These are phyloP conservation scores for Chionographis japonica DNA, from an alignment of 106 monocot genomes.

Conservation along the genomic window DNA sequence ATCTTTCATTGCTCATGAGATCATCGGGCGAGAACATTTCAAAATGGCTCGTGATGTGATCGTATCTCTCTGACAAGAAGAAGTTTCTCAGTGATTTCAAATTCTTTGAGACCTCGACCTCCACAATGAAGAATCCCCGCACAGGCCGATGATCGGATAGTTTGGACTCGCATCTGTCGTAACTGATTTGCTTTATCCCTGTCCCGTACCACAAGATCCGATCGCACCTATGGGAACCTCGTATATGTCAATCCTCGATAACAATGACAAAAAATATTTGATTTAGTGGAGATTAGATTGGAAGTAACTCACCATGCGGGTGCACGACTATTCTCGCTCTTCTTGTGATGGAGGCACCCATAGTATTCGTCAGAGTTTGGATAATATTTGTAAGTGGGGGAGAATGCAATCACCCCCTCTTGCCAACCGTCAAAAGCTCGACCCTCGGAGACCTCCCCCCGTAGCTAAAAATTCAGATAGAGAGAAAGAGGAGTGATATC, in stretches of 20 bases:
- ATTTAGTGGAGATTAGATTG: too few species aligned
- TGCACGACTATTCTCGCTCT: slow-evolving; percentile 52
- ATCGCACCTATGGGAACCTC: slow-evolving; percentile 8
- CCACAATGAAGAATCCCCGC: slow-evolving; percentile 8
- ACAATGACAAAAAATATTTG: too few species aligned
- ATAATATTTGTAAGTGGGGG: slow-evolving; percentile 82
- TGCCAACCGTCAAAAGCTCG: slow-evolving; percentile 64
- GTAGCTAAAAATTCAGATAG: slow-evolving; percentile 14
- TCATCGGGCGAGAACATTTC: slow-evolving; percentile 6
- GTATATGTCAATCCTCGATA: neutral
- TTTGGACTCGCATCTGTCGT: slow-evolving; percentile 5
- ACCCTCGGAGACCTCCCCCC: slow-evolving; percentile 25
- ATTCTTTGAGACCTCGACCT: slow-evolving; percentile 6
- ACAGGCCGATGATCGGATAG: slow-evolving; percentile 17
- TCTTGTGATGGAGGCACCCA: slow-evolving; percentile 29
- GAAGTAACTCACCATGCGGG: slow-evolving; percentile 32
- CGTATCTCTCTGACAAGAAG: slow-evolving; percentile 15
- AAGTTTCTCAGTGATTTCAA: slow-evolving; percentile 4
- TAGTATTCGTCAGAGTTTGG: slow-evolving; percentile 69
- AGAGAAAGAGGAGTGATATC: too few species aligned
- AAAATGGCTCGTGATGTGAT: neutral
- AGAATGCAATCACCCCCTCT: slow-evolving; percentile 71
- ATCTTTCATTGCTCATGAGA: too few species aligned
- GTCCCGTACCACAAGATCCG: slow-evolving; percentile 12
- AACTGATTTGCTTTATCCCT: slow-evolving; percentile 8